These are phyloP conservation scores for Talaromyces sp. DNA, from an alignment of 2,329 filamentous ascomycete species.

Conservation along the genomic window DNA sequence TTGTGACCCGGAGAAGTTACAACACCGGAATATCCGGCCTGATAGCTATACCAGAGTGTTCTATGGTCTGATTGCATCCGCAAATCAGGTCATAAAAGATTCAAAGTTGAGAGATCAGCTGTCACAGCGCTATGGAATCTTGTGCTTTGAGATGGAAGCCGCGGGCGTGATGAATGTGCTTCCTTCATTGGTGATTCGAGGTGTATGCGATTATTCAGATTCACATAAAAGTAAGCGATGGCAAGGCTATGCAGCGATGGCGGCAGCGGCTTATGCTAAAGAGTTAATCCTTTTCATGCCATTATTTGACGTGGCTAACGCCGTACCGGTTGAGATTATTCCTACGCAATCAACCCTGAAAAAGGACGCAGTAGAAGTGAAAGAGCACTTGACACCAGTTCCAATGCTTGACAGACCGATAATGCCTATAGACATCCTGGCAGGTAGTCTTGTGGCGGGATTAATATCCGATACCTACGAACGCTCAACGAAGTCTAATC, in stretches of 20 bases:
- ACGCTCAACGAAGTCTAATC: no score
- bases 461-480: no score
- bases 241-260: constrained; percentile 20
- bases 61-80: neutral
- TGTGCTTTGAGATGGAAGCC: constrained; percentile 5
- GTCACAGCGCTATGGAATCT: neutral
- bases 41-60: neutral
- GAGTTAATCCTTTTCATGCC: neutral
- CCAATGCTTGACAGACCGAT: no score
- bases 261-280: neutral
- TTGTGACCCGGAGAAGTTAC: neutral
- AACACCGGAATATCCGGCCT: neutral
- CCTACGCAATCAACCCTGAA: no score
- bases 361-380: no score
- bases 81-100: neutral
- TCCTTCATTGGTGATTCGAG: constrained; percentile 41
- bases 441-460: no score
- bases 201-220: constrained; percentile 43
- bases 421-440: no score
- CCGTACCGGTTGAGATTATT: neutral
- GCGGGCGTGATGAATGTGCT: constrained; percentile 22
- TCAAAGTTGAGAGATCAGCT: neutral
- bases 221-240: constrained; percentile 39
- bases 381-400: neutral
- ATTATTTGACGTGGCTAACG: neutral